Evolutionary conservation across 75 land plant species (phyloP).

Genomic region (Picea sitchensis): DNA sequence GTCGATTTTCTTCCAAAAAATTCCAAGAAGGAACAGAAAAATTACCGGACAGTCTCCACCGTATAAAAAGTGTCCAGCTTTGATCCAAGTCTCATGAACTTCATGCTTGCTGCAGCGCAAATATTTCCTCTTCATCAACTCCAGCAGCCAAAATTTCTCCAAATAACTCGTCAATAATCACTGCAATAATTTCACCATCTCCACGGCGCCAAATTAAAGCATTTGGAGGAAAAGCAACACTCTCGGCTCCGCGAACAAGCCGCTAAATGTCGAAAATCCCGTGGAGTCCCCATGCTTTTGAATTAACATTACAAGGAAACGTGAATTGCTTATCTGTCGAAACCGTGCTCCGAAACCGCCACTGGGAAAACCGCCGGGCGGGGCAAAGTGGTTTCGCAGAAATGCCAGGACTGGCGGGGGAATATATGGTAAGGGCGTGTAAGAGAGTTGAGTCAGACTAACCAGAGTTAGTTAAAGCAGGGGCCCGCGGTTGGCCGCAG

Average conservation of each 20-base stretch:
- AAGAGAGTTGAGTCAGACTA: not conserved
- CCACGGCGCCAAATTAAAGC: not conserved
- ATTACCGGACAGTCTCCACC: constrained; percentile 60
- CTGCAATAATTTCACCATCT: not conserved
- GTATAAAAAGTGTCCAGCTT: constrained; percentile 75
- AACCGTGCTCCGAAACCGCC: not conserved
- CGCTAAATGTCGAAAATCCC: not conserved
- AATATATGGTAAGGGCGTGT: not conserved
- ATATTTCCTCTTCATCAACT: constrained; percentile 1
- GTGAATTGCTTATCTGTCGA: not conserved
- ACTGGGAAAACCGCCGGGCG: not conserved
- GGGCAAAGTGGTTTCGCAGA: not conserved
- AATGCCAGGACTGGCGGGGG: not conserved
- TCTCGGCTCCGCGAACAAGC: not conserved
- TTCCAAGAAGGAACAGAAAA: not conserved
- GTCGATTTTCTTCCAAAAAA: not conserved
- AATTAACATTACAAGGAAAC: too few species aligned
- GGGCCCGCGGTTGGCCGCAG: not conserved
- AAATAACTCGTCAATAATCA: too few species aligned
- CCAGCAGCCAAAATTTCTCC: not conserved
- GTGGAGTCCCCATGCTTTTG: too few species aligned
- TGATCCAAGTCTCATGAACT: constrained; percentile 92
- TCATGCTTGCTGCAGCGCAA: constrained; percentile 39
- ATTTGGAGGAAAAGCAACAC: too few species aligned
- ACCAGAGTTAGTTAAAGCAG: not conserved